These are phyloP conservation scores for Cystobasidium ongulense DNA, from an alignment of 768 basidiomycete genomes.

Conservation along the genomic window DNA sequence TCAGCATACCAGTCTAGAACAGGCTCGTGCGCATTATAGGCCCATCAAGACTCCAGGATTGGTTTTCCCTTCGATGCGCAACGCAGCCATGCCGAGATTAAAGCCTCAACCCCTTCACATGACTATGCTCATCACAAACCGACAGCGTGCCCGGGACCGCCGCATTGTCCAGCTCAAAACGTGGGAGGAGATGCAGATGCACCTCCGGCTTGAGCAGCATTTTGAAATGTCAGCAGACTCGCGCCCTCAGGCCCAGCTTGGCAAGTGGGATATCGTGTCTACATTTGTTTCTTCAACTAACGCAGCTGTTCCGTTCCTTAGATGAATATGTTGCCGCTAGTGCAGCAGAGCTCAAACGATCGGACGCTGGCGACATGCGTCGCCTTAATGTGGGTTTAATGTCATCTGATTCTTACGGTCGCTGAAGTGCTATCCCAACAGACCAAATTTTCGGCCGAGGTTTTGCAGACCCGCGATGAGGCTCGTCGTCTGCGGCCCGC, in stretches of 20 bases:
- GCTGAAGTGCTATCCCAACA: not conserved
- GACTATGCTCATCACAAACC: constrained; percentile 58
- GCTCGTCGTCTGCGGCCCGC: not conserved
- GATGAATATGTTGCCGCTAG: not conserved
- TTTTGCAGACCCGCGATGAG: not conserved
- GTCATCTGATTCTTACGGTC: not conserved
- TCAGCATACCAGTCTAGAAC: not conserved
- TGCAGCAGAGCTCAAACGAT: not conserved
- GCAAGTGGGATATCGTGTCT: not conserved
- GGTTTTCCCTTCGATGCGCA: constrained; percentile 58
- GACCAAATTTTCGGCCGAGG: constrained; percentile 1
- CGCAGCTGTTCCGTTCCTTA: not conserved
- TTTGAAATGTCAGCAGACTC: not conserved
- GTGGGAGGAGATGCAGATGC: constrained; percentile 12
- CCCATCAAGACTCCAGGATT: constrained; percentile 42
- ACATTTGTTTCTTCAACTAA: too few relatives aligned
- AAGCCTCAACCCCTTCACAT: constrained; percentile 69
- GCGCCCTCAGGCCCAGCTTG: not conserved
- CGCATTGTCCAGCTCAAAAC: constrained; percentile 45
- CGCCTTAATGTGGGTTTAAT: not conserved
- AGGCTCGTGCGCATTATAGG: not conserved
- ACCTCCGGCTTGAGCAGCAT: not conserved
- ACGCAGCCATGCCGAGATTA: constrained; percentile 68
- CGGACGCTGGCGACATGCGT: not conserved
- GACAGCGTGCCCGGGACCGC: constrained; percentile 50